phyloP scores from a whole-genome alignment of 1,139 yeast species.

The Hanseniaspora gamundiae region DNA sequence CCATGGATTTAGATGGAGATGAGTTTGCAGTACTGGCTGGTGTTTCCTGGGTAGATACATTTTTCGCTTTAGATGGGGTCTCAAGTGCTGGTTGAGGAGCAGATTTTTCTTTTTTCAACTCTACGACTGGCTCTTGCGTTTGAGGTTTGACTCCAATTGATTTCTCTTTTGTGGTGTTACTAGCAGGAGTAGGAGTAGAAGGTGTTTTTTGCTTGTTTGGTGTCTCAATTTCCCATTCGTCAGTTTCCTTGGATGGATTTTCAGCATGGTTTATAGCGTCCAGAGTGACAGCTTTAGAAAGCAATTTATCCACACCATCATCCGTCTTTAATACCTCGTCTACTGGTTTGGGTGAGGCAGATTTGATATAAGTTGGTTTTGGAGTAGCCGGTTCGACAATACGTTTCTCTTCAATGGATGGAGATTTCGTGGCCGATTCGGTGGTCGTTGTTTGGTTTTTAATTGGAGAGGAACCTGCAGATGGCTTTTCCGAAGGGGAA shows the following conservation, averaged over 20 bases:
- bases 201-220: background rate
- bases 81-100: constrained; percentile 8
- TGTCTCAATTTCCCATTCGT: constrained; percentile 15
- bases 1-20: constrained; percentile 31
- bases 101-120: constrained; percentile 2
- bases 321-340: constrained; percentile 38
- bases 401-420: constrained; percentile 4
- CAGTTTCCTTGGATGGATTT: constrained; percentile 26
- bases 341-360: constrained; percentile 18
- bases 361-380: constrained; percentile 3
- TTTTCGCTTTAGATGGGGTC: constrained; percentile 7
- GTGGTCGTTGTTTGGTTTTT: constrained; percentile 2
- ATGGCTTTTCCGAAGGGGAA: constrained; percentile 19
- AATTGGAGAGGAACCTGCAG: constrained; percentile 9
- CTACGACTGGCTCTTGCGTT: background rate
- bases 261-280: constrained; percentile 31
- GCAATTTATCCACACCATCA: constrained; percentile 34
- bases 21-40: constrained; percentile 15
- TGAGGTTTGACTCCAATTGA: background rate
- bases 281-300: constrained; percentile 37
- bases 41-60: constrained; percentile 11
- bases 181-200: background rate
- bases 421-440: constrained; percentile 7
- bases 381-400: constrained; percentile 7
- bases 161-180: background rate